phyloP scores from a whole-genome alignment of 805 yeast species.

The Nakazawaea wyomingensis region DNA sequence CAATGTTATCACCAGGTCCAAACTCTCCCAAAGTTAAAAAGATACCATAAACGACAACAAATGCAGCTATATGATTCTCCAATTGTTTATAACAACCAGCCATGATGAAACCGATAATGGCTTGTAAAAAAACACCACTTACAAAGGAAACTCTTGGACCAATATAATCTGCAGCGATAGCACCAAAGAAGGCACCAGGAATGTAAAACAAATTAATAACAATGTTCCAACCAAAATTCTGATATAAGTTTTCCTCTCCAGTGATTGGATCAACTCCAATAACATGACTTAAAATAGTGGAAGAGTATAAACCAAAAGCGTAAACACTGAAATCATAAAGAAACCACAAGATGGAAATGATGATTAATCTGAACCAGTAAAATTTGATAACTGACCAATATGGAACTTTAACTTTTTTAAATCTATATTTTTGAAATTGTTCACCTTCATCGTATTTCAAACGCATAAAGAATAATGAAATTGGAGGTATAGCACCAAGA shows the following conservation, averaged over 20 bases:
- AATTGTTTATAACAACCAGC: constrained; percentile 61
- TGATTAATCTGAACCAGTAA: constrained; percentile 73
- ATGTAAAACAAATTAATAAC: constrained; percentile 83
- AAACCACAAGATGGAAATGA: constrained; percentile 83
- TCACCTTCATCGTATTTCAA: constrained; percentile 69
- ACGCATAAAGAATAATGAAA: constrained; percentile 72
- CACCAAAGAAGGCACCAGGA: constrained; percentile 89
- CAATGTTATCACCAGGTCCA: constrained; percentile 92
- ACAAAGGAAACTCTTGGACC: constrained; percentile 86
- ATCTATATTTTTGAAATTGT: constrained; percentile 62
- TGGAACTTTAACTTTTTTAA: constrained; percentile 63
- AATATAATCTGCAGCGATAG: constrained; percentile 73
- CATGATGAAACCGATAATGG: constrained; percentile 77
- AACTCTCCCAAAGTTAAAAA: constrained; percentile 86
- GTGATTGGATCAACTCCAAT: constrained; percentile 40
- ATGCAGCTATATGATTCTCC: constrained; percentile 61
- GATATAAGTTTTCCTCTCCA: constrained; percentile 43
- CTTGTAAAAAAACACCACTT: constrained; percentile 68
- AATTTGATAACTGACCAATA: constrained; percentile 64
- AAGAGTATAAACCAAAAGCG: constrained; percentile 81
- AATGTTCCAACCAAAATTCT: constrained; percentile 88
- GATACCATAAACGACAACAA: constrained; percentile 84
- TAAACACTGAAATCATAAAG: constrained; percentile 84
- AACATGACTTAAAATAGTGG: constrained; percentile 56
- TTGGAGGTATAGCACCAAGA: constrained; percentile 84